A percentile compares a stretch with the other conserved stretches of the same genome.
These are phyloP conservation scores for Boletellus ananiceps DNA, from an alignment of 768 basidiomycete species.

Conservation along the genomic window DNA sequence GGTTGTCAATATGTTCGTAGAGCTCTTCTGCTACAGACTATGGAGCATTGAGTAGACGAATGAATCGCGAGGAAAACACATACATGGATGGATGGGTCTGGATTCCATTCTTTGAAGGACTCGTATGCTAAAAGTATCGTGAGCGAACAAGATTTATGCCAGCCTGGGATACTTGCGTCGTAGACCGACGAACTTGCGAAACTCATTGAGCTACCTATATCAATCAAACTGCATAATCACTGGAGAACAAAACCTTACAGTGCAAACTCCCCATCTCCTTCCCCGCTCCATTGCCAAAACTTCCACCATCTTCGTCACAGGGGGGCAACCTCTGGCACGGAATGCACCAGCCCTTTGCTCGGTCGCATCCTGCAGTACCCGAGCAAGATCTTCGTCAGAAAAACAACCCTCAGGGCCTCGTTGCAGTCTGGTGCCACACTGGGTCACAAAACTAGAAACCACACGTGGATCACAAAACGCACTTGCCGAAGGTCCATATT, in stretches of 20 bases:
- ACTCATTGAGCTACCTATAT: slow-evolving; percentile 55
- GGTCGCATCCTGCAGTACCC: slow-evolving; percentile 59
- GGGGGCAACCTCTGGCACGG: slow-evolving; percentile 65
- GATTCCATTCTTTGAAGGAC: slow-evolving; percentile 71
- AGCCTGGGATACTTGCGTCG: slow-evolving; percentile 44
- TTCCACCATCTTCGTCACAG: slow-evolving; percentile 62
- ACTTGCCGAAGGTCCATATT: slow-evolving; percentile 57
- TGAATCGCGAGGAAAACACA: slow-evolving; percentile 13
- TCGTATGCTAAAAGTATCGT: slow-evolving; percentile 44
- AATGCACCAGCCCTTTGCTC: slow-evolving; percentile 57
- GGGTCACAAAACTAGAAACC: neutral
- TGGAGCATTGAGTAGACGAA: neutral
- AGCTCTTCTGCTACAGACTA: slow-evolving; percentile 61
- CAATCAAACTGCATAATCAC: neutral
- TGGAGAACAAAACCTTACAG: slow-evolving; percentile 38
- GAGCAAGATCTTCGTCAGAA: slow-evolving; percentile 57
- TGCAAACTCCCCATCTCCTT: slow-evolving; percentile 68
- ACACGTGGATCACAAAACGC: neutral
- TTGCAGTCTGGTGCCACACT: slow-evolving; percentile 35
- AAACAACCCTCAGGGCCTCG: slow-evolving; percentile 55
- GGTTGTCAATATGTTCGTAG: slow-evolving; percentile 69
- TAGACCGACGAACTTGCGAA: slow-evolving; percentile 65
- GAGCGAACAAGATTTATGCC: neutral
- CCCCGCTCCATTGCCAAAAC: slow-evolving; percentile 64
- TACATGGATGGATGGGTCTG: slow-evolving; percentile 51